Evolutionary conservation across 2,329 filamentous ascomycete species (phyloP).

Genomic region (Aureobasidium sp.): DNA sequence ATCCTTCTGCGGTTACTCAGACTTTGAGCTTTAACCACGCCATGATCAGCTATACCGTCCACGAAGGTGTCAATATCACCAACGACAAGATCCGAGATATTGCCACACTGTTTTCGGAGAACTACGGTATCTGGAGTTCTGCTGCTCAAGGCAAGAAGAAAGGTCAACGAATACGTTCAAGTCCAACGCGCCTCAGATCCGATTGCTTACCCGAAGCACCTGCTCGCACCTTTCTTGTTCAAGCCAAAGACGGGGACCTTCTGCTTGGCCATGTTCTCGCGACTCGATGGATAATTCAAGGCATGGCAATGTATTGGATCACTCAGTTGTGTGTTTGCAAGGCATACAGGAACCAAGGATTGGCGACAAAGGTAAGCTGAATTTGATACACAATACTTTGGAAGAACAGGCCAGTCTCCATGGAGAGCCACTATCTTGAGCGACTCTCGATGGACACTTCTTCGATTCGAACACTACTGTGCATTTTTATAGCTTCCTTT

Average conservation of each 20-base stretch:
- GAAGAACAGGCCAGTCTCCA: background rate
- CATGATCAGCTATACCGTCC: background rate
- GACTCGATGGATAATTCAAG: background rate
- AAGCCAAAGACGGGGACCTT: background rate
- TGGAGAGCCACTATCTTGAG: background rate
- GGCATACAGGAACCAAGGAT: background rate
- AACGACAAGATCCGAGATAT: background rate
- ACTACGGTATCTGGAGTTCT: slow-evolving; percentile 5
- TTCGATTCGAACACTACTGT: background rate
- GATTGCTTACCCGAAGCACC: background rate
- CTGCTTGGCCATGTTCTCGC: background rate
- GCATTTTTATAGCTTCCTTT: background rate
- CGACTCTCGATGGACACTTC: background rate
- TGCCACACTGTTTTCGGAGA: background rate
- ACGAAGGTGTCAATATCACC: background rate
- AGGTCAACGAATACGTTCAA: slow-evolving; percentile 4
- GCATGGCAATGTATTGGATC: background rate
- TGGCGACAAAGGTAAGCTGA: slow-evolving; percentile 2
- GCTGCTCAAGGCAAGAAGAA: background rate
- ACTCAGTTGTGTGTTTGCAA: background rate
- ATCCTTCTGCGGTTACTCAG: too few relatives aligned
- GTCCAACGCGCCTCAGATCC: background rate
- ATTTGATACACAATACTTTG: background rate
- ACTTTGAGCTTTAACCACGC: background rate
- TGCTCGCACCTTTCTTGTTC: background rate